Percentiles rank a stretch among this genome's conserved stretches.
Conservation (phyloP, 2,329 filamentous ascomycete genomes). For the Xylariaceae sp. region DNA sequence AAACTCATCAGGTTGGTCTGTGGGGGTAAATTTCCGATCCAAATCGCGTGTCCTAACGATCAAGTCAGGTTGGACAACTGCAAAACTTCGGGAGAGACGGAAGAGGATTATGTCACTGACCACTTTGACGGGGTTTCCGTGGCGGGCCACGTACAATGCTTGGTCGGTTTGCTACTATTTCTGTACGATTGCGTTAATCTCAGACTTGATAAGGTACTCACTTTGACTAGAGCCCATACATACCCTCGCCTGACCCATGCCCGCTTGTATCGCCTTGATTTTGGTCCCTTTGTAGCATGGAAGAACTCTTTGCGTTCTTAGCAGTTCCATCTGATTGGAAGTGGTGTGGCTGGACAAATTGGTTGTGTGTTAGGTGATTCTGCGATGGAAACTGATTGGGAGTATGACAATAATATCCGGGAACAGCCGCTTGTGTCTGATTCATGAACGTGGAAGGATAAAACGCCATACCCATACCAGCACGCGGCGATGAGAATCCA, state of each 20-base stretch:
- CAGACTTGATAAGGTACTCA: background rate
- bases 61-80: constrained; percentile 8
- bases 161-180: constrained; percentile 34
- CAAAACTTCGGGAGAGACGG: background rate
- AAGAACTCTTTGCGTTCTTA: constrained; percentile 19
- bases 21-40: constrained; percentile 91
- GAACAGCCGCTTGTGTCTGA: constrained; percentile 9
- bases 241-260: constrained; percentile 28
- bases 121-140: constrained; percentile 57
- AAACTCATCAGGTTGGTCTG: constrained; percentile 75
- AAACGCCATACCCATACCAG: constrained; percentile 30
- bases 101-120: constrained; percentile 39
- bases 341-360: constrained; percentile 36
- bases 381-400: constrained; percentile 37
- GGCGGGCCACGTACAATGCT: constrained; percentile 51
- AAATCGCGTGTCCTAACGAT: constrained; percentile 72
- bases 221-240: constrained; percentile 16
- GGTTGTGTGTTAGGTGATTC: constrained; percentile 32
- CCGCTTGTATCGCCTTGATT: constrained; percentile 15
- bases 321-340: constrained; percentile 29
- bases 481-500: constrained; percentile 37
- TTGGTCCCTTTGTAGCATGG: constrained; percentile 23
- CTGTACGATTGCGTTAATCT: constrained; percentile 24
- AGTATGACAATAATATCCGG: constrained; percentile 41
- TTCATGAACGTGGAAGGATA: constrained; percentile 38